Evolutionary conservation across 2,329 filamentous ascomycete species (phyloP), one percentile per base, ranked within the genome.

Genomic region (Aspergillus ustus): DNA sequence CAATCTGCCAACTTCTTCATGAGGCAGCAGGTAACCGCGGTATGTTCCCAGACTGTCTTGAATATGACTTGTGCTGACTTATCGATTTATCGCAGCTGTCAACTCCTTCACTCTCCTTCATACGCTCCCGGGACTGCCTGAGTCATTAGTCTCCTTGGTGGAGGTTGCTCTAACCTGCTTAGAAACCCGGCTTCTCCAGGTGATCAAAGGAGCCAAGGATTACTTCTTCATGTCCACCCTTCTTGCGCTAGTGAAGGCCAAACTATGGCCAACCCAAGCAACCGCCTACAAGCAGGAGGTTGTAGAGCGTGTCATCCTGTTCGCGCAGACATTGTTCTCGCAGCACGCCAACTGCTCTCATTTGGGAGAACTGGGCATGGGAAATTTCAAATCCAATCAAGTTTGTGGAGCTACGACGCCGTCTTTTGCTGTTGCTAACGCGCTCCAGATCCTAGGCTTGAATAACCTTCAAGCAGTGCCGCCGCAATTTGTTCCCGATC

Each of bases 151-250:
- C 11, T 68, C 71, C 2, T 68, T 77, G 19, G 70, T 72, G 13
- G 75, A 78, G 50, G 67, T 67, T 29, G 67, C 66, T 17, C 63
- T 77, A 2, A 44, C 69, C 15, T 69, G 69, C 15, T 64, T 78
- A 7, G 74, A 77, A 62, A 63, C 60, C n/a, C 70, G 70, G 3
- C 70, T 72, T 15, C 63, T 74, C 2, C 63, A 73, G 3, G 67
- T 78, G 3, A 67, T 75, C 58, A 78, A 78, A 56, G 75, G 75
- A 2, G 75, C 75, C 2, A 78, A 77, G 48, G 74, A 77, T 44
- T 78, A 77, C 61, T 77, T 76, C 59, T 77, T 77, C 61, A 68
- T 77, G 57, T 77, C 73, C 1, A 77, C 75, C 1, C 72, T 77
- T 29, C 60, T 73, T 7, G 71, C 74, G 7, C 53, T 77, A 4